Evolutionary conservation across 176 grass and related monocot genomes (phyloP).

Genomic region (Aechmea fasciata): DNA sequence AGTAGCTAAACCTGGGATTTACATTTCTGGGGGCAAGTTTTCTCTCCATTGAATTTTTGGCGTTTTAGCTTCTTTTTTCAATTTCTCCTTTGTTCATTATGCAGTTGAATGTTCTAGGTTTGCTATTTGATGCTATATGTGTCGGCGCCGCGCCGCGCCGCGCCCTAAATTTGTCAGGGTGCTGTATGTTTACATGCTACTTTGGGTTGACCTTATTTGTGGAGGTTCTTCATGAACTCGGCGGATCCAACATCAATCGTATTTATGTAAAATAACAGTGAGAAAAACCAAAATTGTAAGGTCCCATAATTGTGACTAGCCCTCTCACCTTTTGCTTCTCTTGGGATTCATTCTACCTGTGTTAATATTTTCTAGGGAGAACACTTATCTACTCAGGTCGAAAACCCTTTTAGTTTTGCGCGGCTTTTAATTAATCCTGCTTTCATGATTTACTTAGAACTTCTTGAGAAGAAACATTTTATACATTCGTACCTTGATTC

Average conservation of each 20-base stretch:
- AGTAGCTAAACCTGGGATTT: background rate
- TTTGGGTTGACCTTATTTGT: background rate
- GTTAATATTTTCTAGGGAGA: too few relatives aligned
- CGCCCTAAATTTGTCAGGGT: background rate
- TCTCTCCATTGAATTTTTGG: background rate
- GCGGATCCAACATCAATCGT: background rate
- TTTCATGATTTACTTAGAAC: too few relatives aligned
- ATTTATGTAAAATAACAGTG: background rate
- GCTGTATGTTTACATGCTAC: background rate
- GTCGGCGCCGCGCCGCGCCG: background rate
- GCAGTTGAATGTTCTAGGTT: background rate
- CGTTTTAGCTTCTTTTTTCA: background rate
- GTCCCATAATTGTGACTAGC: background rate
- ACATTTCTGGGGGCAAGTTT: background rate
- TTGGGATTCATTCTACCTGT: too few relatives aligned
- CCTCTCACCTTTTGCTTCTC: too few relatives aligned
- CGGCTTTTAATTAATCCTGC: too few relatives aligned
- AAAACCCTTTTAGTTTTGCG: too few relatives aligned
- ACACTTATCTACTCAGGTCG: too few relatives aligned
- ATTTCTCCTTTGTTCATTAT: background rate
- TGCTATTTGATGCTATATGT: background rate
- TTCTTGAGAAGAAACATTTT: too few relatives aligned
- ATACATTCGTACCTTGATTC: too few relatives aligned
- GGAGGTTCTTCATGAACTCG: background rate
- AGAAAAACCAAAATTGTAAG: background rate